These are phyloP conservation scores for Calonectria hongkongensis DNA, from an alignment of 2,329 filamentous ascomycete genomes.

Conservation along the genomic window DNA sequence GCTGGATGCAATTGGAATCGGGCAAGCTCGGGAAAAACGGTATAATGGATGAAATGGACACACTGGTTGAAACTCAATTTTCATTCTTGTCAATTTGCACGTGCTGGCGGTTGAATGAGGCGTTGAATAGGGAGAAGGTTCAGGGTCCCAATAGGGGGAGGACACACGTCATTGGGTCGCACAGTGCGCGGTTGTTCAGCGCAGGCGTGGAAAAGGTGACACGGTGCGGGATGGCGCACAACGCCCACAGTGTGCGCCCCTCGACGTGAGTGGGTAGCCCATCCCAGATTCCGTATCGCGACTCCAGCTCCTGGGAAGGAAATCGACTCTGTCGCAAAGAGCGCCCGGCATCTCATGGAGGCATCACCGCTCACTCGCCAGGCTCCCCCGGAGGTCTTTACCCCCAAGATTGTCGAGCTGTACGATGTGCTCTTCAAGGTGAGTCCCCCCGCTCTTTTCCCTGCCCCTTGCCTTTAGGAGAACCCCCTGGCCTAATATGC, in stretches of 20 bases:
- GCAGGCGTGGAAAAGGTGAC: background rate
- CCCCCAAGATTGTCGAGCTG: slow-evolving; percentile 93
- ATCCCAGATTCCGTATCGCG: slow-evolving; percentile 35
- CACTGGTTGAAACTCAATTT: background rate
- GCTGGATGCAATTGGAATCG: background rate
- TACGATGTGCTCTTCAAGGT: slow-evolving; percentile 91
- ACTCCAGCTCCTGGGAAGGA: slow-evolving; percentile 32
- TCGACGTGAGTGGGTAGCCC: slow-evolving; percentile 35
- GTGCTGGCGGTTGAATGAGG: background rate
- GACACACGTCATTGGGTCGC: slow-evolving; percentile 18
- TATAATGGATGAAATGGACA: background rate
- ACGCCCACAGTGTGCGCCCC: slow-evolving; percentile 37
- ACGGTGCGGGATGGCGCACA: background rate
- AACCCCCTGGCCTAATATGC: slow-evolving; percentile 42
- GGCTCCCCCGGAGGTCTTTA: slow-evolving; percentile 90
- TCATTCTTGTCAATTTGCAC: background rate
- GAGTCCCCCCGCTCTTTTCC: slow-evolving; percentile 48
- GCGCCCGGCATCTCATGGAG: slow-evolving; percentile 76
- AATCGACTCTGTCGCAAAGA: slow-evolving; percentile 23
- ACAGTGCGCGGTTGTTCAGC: slow-evolving; percentile 41
- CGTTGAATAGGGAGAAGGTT: slow-evolving; percentile 11
- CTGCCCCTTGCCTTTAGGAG: slow-evolving; percentile 21
- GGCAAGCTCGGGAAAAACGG: background rate
- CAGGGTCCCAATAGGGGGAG: slow-evolving; percentile 26
- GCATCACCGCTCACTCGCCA: slow-evolving; percentile 95